Evolutionary conservation across 2,329 filamentous ascomycete genomes (phyloP).

Genomic region (Grosmannia penicillata): DNA sequence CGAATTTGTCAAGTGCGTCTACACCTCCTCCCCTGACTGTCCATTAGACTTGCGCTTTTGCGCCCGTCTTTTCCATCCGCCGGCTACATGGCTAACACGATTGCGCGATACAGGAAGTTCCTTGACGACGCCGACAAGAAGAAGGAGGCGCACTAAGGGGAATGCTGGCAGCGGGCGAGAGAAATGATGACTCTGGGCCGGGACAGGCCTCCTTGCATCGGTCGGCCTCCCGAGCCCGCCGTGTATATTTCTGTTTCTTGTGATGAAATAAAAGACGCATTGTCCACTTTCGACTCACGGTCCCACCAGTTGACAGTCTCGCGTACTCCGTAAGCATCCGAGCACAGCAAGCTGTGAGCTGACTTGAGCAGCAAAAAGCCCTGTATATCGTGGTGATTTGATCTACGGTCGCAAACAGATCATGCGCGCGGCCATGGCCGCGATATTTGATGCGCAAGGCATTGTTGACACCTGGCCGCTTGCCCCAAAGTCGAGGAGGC

Average conservation of each 20-base stretch:
- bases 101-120: conserved; percentile 27
- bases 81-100: not conserved
- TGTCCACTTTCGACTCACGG: not conserved
- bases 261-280: conserved; percentile 2
- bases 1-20: conserved; percentile 48
- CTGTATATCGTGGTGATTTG: no score
- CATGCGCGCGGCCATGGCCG: no score
- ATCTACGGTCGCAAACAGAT: no score
- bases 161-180: not conserved
- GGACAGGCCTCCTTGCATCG: not conserved
- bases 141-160: conserved; percentile 15
- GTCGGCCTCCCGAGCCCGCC: not conserved
- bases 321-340: no score
- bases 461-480: no score
- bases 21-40: not conserved
- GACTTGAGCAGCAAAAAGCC: no score
- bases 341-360: no score
- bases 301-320: no score
- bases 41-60: not conserved
- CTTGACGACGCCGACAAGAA: conserved; percentile 28
- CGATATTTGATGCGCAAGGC: no score
- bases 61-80: not conserved
- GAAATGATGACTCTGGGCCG: not conserved
- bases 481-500: no score
- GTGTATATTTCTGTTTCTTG: conserved; percentile 2